These are phyloP conservation scores for Hymenoscyphus linearis DNA, from an alignment of 2,329 filamentous ascomycete species.

Conservation along the genomic window DNA sequence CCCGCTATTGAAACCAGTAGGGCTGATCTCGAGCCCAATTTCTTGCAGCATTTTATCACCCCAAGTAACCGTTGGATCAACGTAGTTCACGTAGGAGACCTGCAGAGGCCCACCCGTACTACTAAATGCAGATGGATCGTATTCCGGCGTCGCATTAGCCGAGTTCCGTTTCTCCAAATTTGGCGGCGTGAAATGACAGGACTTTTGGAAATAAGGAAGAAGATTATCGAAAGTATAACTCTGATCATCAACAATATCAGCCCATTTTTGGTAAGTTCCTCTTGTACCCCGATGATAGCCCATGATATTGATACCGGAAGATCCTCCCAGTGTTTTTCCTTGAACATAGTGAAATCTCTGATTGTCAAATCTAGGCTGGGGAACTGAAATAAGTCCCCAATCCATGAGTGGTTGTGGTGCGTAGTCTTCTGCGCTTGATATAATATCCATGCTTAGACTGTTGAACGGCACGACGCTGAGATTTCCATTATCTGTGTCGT, in stretches of 20 bases:
- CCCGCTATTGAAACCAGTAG: slow-evolving; percentile 21
- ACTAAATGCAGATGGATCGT: slow-evolving; percentile 31
- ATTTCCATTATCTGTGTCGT: slow-evolving; percentile 17
- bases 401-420: slow-evolving; percentile 10
- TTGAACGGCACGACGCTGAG: slow-evolving; percentile 27
- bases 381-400: slow-evolving; percentile 14
- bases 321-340: slow-evolving; percentile 34
- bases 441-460: slow-evolving; percentile 38
- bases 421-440: slow-evolving; percentile 21
- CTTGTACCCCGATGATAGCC: slow-evolving; percentile 35
- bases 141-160: slow-evolving; percentile 28
- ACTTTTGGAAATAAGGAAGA: slow-evolving; percentile 40
- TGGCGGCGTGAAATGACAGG: slow-evolving; percentile 32
- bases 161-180: slow-evolving; percentile 10
- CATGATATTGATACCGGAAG: slow-evolving; percentile 30
- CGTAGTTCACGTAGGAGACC: slow-evolving; percentile 38
- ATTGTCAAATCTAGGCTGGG: slow-evolving; percentile 14
- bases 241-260: slow-evolving; percentile 35
- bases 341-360: slow-evolving; percentile 24
- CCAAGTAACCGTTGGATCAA: slow-evolving; percentile 11
- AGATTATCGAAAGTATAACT: slow-evolving; percentile 42
- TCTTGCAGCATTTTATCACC: slow-evolving; percentile 12
- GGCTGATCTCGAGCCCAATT: slow-evolving; percentile 13
- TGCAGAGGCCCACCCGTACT: slow-evolving; percentile 33
- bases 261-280: slow-evolving; percentile 40